Conservation (phyloP, 257 asterid genomes). For the Misopates orontium region DNA sequence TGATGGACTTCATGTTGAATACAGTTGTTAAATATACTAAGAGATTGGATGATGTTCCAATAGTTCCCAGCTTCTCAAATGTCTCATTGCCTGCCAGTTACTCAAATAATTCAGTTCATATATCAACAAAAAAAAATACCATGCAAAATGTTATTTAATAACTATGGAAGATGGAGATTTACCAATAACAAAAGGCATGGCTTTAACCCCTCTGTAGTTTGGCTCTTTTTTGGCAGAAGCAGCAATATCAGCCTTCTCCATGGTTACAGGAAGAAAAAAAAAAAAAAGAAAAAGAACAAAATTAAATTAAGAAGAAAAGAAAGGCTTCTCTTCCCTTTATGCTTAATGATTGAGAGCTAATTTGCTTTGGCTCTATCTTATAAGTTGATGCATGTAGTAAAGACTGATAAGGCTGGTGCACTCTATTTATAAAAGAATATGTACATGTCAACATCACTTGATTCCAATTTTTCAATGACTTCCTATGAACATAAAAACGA, state of each 20-base stretch:
- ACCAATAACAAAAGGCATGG: constrained; percentile 61
- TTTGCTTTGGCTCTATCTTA: no score
- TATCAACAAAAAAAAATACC: neutral
- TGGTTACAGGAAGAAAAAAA: constrained; percentile 20
- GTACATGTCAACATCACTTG: no score
- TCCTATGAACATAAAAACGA: no score
- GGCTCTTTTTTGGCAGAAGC: constrained; percentile 34
- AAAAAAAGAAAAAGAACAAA: no score
- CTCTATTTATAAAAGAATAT: no score
- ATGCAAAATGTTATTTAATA: no score
- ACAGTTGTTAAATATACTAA: constrained; percentile 51
- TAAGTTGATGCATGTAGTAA: no score
- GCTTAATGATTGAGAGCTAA: no score
- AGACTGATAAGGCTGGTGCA: no score
- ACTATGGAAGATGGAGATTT: neutral
- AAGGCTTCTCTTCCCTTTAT: no score
- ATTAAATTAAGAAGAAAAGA: no score
- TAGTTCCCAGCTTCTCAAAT: constrained; percentile 65
- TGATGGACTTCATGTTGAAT: constrained; percentile 52
- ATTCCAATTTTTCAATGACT: no score
- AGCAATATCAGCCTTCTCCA: constrained; percentile 30
- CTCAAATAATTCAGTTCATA: neutral
- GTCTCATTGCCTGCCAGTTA: constrained; percentile 55
- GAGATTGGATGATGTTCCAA: constrained; percentile 55
- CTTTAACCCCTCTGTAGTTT: constrained; percentile 49